Conservation (phyloP, 129 eudicot species). For the Dittrichia graveolens region DNA sequence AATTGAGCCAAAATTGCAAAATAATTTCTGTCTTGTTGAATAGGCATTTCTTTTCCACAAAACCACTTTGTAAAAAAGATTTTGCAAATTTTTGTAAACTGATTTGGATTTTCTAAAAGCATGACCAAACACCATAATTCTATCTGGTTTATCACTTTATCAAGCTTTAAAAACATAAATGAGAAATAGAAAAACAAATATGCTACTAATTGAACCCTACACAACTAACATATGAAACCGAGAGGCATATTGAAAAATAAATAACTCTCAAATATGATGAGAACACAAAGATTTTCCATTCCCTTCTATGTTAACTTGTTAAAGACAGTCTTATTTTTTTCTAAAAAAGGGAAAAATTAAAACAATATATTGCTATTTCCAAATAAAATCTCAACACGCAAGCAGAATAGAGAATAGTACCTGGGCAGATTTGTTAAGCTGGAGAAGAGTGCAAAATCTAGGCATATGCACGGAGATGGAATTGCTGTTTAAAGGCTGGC, state of each 20-base stretch:
- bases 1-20: not conserved
- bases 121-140: too few species aligned
- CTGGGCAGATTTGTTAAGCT: slow-evolving; percentile 99
- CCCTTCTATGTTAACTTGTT: not conserved
- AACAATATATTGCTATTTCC: not conserved
- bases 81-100: too few species aligned
- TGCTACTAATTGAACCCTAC: too few species aligned
- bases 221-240: too few species aligned
- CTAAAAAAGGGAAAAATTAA: not conserved
- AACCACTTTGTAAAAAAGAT: not conserved
- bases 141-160: too few species aligned
- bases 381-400: not conserved
- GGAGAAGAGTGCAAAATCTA: slow-evolving; percentile 96
- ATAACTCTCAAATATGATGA: too few species aligned
- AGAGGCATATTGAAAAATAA: too few species aligned
- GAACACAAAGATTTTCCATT: not conserved
- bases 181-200: too few species aligned
- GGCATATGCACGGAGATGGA: slow-evolving; percentile 99
- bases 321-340: too few species aligned
- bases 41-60: not conserved
- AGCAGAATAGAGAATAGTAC: slow-evolving; percentile 27
- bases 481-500: slow-evolving; percentile 97
- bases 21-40: too few species aligned
- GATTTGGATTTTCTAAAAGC: too few species aligned
- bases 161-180: too few species aligned